Evolutionary conservation across 169 alveolate species (phyloP).

Genomic region (Plasmodium billcollinsi): DNA sequence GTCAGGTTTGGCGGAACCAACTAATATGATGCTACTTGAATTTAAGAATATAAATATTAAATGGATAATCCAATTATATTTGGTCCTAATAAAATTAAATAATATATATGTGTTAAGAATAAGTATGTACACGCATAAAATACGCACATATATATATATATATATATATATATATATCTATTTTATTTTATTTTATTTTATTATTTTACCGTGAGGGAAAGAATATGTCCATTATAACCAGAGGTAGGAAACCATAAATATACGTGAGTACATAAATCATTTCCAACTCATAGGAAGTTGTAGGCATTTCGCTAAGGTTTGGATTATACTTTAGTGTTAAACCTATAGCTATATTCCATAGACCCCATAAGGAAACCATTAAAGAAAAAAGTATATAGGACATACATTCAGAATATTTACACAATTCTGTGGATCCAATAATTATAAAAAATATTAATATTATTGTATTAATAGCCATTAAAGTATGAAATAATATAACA

Average conservation of each 20-base stretch:
- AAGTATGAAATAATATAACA: slow-evolving; percentile 60
- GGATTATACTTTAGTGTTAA: slow-evolving; percentile 19
- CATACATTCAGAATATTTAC: slow-evolving; percentile 72
- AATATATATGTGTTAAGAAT: no score
- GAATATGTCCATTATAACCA: slow-evolving; percentile 78
- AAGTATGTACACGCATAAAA: no score
- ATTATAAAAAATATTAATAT: slow-evolving; percentile 50
- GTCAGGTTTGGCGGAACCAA: slow-evolving; percentile 20
- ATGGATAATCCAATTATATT: slow-evolving; percentile 80
- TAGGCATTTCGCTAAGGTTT: neutral
- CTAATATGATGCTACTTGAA: slow-evolving; percentile 69
- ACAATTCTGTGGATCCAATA: slow-evolving; percentile 17
- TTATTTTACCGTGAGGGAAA: slow-evolving; percentile 78
- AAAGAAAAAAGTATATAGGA: slow-evolving; percentile 71
- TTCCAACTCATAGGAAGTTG: slow-evolving; percentile 68
- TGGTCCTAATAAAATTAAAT: slow-evolving; percentile 56
- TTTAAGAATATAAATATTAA: slow-evolving; percentile 69
- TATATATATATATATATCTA: neutral
- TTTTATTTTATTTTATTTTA: slow-evolving; percentile 8
- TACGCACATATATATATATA: no score
- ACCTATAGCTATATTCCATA: slow-evolving; percentile 76
- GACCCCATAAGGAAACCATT: slow-evolving; percentile 78
- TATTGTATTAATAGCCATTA: slow-evolving; percentile 70
- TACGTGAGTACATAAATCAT: slow-evolving; percentile 69
- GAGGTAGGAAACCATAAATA: slow-evolving; percentile 80